Evolutionary conservation across 495 filamentous ascomycete genomes (phyloP), one percentile per base, ranked within the genome.

Genomic region (Penicillium angulare): DNA sequence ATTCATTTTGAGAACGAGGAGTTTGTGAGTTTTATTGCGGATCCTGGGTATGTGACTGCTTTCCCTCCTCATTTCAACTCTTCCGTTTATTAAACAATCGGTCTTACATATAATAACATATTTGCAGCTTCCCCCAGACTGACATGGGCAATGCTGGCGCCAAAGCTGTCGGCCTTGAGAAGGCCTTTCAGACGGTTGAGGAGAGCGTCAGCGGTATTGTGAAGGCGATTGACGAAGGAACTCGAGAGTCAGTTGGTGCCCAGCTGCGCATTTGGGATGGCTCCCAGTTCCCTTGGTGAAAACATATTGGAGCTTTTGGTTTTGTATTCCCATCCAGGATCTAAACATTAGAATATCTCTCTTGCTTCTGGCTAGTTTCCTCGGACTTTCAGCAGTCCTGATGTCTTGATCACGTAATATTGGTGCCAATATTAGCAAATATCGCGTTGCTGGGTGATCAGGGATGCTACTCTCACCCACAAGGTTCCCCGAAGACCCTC

Each of bases 141-240:
- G 73, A 79, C 3, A 61, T 78, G 60, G 76, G 73, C 9, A 75
- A 78, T 53, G 22, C 42, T 2, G 72, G 55, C 5, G 74, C 72
- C 4, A 23, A 55, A 21, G 42, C 3, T 2, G 60, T 66, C 21
- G 73, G 75, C 1, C 10, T 73, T 8, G 62, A 68, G 18, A 22
- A 65, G 34, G 72, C 74, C 1, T 36, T 53, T 7, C 33, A 56
- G 15, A 26, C 47, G 0, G 35, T 71, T 4, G 67, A 77, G 9
- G 62, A 70, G 36, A 63, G 61, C 22, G 49, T 52, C 8, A 60
- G 58, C 27, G 73, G 70, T 2, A 60, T 78, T 27, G 51, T 77
- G 17, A 47, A 63, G 33, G 59, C 72, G 1, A 43, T 79, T n/a
- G 46, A 53, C 12, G 50, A 29, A 35, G 34, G 34, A 20, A 38